Percentiles rank a stretch among this genome's conserved stretches.
Evolutionary conservation across 257 asterid species (phyloP).

Genomic region (Phtheirospermum japonicum): DNA sequence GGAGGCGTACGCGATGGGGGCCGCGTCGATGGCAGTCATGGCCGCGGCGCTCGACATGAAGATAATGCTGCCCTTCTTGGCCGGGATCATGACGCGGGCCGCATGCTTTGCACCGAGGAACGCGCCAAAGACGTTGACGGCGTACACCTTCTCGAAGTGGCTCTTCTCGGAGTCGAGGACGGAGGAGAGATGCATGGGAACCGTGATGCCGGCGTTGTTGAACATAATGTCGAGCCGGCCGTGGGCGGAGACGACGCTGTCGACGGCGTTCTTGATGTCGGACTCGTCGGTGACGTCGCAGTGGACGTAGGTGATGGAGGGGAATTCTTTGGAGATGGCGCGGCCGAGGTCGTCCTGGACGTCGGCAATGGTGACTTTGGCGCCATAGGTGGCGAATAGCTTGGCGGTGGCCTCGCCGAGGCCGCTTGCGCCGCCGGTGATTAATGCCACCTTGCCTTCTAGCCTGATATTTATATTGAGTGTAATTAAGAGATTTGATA

Average conservation of each 20-base stretch:
- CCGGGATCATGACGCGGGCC: too few relatives aligned
- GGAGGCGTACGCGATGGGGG: constrained; percentile 35
- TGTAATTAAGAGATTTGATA: too few relatives aligned
- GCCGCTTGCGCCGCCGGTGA: constrained; percentile 26
- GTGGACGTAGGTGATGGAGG: too few relatives aligned
- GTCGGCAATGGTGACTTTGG: constrained; percentile 26
- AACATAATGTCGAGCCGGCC: too few relatives aligned
- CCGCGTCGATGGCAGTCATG: constrained; percentile 24
- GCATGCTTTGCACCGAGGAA: constrained; percentile 37
- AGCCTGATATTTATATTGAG: too few relatives aligned
- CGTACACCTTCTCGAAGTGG: constrained; percentile 31
- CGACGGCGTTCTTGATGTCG: too few relatives aligned
- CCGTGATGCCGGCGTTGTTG: too few relatives aligned
- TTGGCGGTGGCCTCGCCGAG: constrained; percentile 24
- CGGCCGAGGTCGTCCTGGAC: constrained; percentile 22
- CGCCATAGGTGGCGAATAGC: constrained; percentile 21
- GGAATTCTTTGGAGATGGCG: constrained; percentile 2
- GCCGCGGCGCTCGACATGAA: constrained; percentile 23
- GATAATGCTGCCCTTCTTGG: constrained; percentile 30
- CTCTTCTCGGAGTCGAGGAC: too few relatives aligned
- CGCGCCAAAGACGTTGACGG: constrained; percentile 31
- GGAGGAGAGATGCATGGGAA: too few relatives aligned
- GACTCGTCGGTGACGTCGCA: too few relatives aligned
- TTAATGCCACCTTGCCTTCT: constrained; percentile 24
- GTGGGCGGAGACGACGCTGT: too few relatives aligned